These are phyloP conservation scores for Eucalyptus coolabah DNA, from an alignment of 345 rosid genomes.

Conservation along the genomic window DNA sequence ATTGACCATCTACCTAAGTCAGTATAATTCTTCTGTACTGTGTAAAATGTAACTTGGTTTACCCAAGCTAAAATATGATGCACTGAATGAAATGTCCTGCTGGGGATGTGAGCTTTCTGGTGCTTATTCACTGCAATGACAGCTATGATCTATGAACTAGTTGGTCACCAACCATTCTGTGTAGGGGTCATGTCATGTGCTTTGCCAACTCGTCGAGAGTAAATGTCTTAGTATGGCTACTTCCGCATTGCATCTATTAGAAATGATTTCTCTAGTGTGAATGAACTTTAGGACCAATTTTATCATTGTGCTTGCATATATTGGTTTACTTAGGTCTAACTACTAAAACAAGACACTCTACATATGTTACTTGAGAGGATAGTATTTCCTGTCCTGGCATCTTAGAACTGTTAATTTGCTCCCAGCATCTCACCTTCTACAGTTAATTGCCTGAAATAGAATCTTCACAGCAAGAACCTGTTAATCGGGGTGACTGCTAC, in stretches of 20 bases:
- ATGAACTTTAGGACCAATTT: neutral
- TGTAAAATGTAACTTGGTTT: neutral
- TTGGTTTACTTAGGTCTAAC: neutral
- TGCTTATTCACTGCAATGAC: neutral
- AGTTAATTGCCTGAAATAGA: neutral
- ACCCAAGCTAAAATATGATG: neutral
- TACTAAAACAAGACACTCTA: neutral
- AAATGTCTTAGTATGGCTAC: neutral
- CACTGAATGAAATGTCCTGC: neutral
- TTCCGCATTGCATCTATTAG: neutral
- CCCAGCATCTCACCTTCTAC: neutral
- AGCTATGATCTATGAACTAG: neutral
- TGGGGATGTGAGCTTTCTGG: neutral
- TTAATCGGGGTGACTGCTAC: neutral
- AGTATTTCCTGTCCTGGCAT: neutral
- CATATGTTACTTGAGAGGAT: neutral
- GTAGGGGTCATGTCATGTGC: neutral
- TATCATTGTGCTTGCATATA: neutral
- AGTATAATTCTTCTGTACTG: neutral
- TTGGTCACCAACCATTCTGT: neutral
- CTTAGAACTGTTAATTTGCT: neutral
- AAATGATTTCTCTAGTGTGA: neutral
- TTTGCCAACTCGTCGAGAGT: neutral
- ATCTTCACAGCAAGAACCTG: neutral
- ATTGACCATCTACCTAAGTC: neutral